phyloP scores from a whole-genome alignment of 306 rosid genomes.

The Lupinus albus region DNA sequence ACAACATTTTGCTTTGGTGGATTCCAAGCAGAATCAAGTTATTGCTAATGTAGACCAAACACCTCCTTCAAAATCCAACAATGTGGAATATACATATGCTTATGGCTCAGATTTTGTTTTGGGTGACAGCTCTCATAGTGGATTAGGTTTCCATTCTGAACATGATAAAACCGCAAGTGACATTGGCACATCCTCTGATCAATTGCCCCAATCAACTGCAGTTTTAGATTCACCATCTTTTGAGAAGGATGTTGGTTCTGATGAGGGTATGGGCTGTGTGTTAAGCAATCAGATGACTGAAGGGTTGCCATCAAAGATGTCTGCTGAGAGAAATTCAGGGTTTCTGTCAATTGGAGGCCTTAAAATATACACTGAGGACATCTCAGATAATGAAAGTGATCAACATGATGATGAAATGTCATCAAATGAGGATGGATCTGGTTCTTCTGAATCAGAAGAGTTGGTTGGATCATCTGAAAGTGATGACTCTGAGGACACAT shows the following conservation, averaged over 20 bases:
- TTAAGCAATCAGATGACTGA: conserved; percentile 48
- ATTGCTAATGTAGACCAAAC: conserved; percentile 57
- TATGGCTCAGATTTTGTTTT: conserved; percentile 66
- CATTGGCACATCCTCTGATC: conserved; percentile 47
- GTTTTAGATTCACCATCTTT: conserved; percentile 50
- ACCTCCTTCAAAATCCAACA: conserved; percentile 50
- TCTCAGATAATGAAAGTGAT: conserved; percentile 66
- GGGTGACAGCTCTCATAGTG: conserved; percentile 77
- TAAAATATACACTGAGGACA: conserved; percentile 75
- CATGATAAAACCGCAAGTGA: conserved; percentile 53
- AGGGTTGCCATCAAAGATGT: conserved; percentile 42
- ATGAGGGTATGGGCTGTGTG: conserved; percentile 45
- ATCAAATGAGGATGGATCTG: conserved; percentile 52
- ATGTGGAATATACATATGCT: conserved; percentile 58
- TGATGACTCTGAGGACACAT: conserved; percentile 61
- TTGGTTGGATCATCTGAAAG: conserved; percentile 56
- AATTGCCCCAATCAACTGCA: conserved; percentile 49
- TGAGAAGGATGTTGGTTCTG: conserved; percentile 53
- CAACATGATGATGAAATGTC: conserved; percentile 51
- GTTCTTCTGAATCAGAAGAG: conserved; percentile 52
- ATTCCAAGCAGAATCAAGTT: conserved; percentile 52
- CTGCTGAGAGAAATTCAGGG: conserved; percentile 68
- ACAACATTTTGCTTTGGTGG: conserved; percentile 53
- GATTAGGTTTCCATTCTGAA: conserved; percentile 78
- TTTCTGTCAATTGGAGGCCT: conserved; percentile 85